Base-by-base conservation (phyloP, 768 basidiomycete genomes). In the Trametes cingulata region DNA sequence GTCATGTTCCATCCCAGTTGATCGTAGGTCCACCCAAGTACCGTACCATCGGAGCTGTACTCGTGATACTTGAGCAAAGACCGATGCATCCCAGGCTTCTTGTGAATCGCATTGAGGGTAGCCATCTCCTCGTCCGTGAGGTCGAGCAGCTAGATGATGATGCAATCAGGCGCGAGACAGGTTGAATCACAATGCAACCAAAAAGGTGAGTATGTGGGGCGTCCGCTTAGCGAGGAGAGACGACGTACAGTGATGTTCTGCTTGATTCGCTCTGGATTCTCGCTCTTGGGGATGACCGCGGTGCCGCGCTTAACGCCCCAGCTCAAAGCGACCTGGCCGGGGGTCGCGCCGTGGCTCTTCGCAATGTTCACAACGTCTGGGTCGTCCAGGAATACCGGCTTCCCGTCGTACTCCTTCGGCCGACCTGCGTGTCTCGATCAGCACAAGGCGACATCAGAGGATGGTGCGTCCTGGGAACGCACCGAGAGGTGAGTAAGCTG, bases 71-170 rank as follows among this genome's bases (percentile, higher is more conserved):
- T 52, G 10, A 71, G 37, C 24, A 74, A 54, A 12, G 74, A 76
- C 43, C 71, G 74, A 64, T 82, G 72, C 78, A 80, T 76, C 12
- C 68, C 73, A 4, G 76, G 71, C 5, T 79, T 82, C 74, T 86
- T 82, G 72, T 87, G 79, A 42, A 90, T 85, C 20, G 67, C 72
- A 27, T 83, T 75, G 39, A 91, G 77, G 64, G 83, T 78, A 25
- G 72, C 63, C 47, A 91, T 77, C 49, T 90, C 88, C 46, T 82
- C 84, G 8, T 79, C 75, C 9, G 80, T 78, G 52, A 90, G 76
- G 63, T 87, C 80, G 57, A 90, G 42, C 74, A 69, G 72, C 91
- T 92, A 81, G 25, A 77, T 72, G 67, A 90, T 85, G 19, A 88
- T 84, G 71, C 56, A 80, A 76, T 10, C 84, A 90, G 40, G 54